Base-by-base conservation (phyloP, 2,329 filamentous ascomycete genomes). In the Fusarium oxysporum region DNA sequence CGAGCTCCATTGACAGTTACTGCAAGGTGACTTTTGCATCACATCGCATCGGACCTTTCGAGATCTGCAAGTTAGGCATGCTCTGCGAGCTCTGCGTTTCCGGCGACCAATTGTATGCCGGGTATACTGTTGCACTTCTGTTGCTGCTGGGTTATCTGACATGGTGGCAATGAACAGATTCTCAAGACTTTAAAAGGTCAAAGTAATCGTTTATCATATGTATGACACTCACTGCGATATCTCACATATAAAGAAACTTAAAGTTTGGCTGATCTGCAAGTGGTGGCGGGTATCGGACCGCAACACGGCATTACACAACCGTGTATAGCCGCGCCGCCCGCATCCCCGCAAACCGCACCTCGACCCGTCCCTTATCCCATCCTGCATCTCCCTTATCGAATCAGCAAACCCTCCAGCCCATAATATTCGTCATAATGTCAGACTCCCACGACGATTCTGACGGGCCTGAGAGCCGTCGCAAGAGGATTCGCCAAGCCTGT, bases 401-500 rank as follows among this genome's bases (percentile, higher is more conserved):
- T 35, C 44, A 60, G 25, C 30, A 65, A 30, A 19, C 19, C 23
- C 28, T 17, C 33, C 33, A 33, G 23, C 35, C 32, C 23, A 40
- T 37, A 19, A 7, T 38, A 30, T 32, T 41, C 43, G 28, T 62
- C 40, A 35, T 25, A 43, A 68, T 68, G 65, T 68, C 65, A 13
- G 41, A 53, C 25, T 43, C 35, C 11, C 41, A 68, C 21, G 55
- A 68, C 41, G 65, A 68, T 21, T 68, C 65, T 21, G 65, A 68
- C 35, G 64, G 65, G 8, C 47, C 56, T 5, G 65, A 68, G 28
- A 68, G 47, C 21, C 63, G 65, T 17, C 65, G 65, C 3, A 68
- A 68, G 30, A 68, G 65, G 38, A 68, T 68, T 0, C 65, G 63
- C 35, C 63, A 68, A 68, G 65, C 65, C 4, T 68, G 65, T 21